phyloP scores from a whole-genome alignment of 768 basidiomycete genomes.

The Boletus vinaceobasis region DNA sequence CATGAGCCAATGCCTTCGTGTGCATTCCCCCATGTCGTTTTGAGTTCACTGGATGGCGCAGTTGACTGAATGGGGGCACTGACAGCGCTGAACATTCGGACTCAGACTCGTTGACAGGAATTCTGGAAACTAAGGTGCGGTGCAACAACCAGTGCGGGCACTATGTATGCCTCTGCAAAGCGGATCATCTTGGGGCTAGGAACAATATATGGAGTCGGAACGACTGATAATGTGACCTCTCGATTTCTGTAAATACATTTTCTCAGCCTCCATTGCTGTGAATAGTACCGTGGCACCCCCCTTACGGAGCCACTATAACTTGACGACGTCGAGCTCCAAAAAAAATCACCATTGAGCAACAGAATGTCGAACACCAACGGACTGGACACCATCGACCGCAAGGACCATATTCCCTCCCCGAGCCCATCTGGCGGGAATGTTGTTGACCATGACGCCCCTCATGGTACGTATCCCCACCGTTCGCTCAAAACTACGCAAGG shows the following conservation, averaged over 20 bases:
- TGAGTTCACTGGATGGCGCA: background rate
- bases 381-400: constrained; percentile 38
- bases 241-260: background rate
- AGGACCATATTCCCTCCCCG: constrained; percentile 48
- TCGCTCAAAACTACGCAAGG: background rate
- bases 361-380: constrained; percentile 27
- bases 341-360: background rate
- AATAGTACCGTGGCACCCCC: background rate
- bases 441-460: constrained; percentile 66
- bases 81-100: background rate
- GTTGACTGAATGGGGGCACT: background rate
- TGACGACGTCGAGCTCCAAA: background rate
- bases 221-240: background rate
- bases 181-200: too few species aligned
- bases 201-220: background rate
- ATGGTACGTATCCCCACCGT: constrained; percentile 44
- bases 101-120: background rate
- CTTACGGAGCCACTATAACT: constrained; percentile 13
- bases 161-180: too few species aligned
- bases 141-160: too few species aligned
- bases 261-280: constrained; percentile 10
- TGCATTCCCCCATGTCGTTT: constrained; percentile 5
- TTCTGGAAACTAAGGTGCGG: too few species aligned
- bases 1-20: constrained; percentile 58
- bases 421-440: constrained; percentile 52